phyloP scores from a whole-genome alignment of 2,329 filamentous ascomycete genomes.

The Mollisiaceae sp. region DNA sequence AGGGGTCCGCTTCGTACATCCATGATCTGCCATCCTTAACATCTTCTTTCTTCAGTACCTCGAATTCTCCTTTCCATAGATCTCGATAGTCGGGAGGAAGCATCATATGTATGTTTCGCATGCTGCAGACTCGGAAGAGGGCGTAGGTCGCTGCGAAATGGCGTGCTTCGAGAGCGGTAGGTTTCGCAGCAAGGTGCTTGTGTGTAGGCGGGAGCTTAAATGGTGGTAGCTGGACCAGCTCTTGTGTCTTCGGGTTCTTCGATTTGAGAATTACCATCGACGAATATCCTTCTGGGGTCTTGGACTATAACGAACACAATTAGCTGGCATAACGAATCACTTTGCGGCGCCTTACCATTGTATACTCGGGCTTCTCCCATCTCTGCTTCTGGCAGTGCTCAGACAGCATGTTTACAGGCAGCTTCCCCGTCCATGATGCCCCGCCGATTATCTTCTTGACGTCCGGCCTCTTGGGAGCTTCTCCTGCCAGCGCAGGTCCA shows the following conservation, averaged over 20 bases:
- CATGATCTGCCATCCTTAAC: constrained; percentile 78
- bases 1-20: constrained; percentile 97
- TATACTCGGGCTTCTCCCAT: constrained; percentile 94
- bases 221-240: constrained; percentile 75
- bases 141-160: constrained; percentile 94
- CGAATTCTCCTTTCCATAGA: constrained; percentile 89
- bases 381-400: constrained; percentile 96
- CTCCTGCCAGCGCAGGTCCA: constrained; percentile 39
- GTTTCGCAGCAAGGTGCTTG: constrained; percentile 75
- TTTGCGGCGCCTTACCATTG: constrained; percentile 59
- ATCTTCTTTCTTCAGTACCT: constrained; percentile 80
- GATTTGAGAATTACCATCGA: constrained; percentile 80
- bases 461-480: constrained; percentile 55
- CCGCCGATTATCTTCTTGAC: constrained; percentile 88
- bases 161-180: constrained; percentile 85
- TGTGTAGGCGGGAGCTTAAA: constrained; percentile 81
- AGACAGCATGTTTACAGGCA: constrained; percentile 90
- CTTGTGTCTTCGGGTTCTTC: constrained; percentile 81
- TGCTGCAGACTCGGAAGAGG: constrained; percentile 89
- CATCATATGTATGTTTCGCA: constrained; percentile 95
- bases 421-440: constrained; percentile 94
- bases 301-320: constrained; percentile 51
- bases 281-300: constrained; percentile 74
- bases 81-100: constrained; percentile 88
- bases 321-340: neutral